These are phyloP conservation scores for Podila epicladia DNA, from an alignment of 192 early-diverging fungal genomes.

Conservation along the genomic window DNA sequence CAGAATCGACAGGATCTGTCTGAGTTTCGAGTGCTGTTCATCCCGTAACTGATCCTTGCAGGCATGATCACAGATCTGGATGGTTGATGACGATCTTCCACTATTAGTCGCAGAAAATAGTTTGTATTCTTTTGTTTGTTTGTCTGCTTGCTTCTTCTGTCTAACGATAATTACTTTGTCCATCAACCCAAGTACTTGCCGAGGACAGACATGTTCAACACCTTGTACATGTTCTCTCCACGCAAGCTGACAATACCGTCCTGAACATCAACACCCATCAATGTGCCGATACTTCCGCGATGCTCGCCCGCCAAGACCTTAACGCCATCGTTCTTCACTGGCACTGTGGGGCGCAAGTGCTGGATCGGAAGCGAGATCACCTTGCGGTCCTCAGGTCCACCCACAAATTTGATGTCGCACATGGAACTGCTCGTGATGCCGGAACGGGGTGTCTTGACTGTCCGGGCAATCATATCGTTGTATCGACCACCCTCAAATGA, in stretches of 20 bases:
- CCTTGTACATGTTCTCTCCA: slow-evolving; percentile 64
- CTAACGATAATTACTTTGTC: too few relatives aligned
- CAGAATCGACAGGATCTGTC: too few relatives aligned
- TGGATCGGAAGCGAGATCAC: slow-evolving; percentile 45
- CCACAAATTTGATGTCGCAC: slow-evolving; percentile 55
- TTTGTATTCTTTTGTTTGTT: too few relatives aligned
- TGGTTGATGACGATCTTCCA: too few relatives aligned
- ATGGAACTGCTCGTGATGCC: slow-evolving; percentile 49
- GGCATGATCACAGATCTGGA: too few relatives aligned
- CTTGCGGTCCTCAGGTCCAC: slow-evolving; percentile 35
- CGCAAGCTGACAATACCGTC: slow-evolving; percentile 80
- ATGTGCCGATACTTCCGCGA: slow-evolving; percentile 66
- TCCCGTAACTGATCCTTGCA: too few relatives aligned
- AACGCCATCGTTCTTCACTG: slow-evolving; percentile 78
- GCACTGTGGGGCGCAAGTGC: slow-evolving; percentile 63
- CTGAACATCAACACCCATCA: slow-evolving; percentile 78
- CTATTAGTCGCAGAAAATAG: too few relatives aligned
- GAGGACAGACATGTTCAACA: slow-evolving; percentile 62
- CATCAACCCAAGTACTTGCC: slow-evolving; percentile 58
- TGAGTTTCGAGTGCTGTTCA: too few relatives aligned
- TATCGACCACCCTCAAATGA: slow-evolving; percentile 51
- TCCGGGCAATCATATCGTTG: slow-evolving; percentile 60
- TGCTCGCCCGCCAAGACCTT: slow-evolving; percentile 71
- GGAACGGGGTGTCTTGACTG: slow-evolving; percentile 57
- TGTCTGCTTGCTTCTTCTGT: too few relatives aligned